These are phyloP conservation scores for Prunus padus DNA, from an alignment of 306 rosid species.

Conservation along the genomic window DNA sequence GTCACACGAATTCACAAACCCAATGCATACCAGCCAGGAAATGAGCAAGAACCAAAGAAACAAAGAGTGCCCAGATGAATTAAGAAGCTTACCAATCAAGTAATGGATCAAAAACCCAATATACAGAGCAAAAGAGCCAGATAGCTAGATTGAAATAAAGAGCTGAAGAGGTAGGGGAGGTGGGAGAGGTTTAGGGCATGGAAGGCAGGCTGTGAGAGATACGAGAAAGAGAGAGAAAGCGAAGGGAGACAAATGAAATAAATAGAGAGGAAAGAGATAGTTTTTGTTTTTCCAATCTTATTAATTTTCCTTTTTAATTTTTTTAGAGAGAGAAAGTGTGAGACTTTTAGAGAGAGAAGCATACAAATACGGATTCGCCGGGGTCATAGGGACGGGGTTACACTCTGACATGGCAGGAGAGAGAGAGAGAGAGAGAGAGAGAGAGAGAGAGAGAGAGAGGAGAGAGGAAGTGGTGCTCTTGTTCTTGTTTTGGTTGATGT, in stretches of 20 bases:
- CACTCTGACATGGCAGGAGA: slow-evolving; percentile 92
- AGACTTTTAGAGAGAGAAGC: slow-evolving; percentile 29
- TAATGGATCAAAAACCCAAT: slow-evolving; percentile 52
- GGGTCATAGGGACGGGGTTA: slow-evolving; percentile 87
- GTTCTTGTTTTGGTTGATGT: slow-evolving; percentile 26
- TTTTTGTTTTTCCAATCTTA: slow-evolving; percentile 28
- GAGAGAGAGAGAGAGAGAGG: background rate
- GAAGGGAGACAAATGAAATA: slow-evolving; percentile 48
- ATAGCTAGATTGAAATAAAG: slow-evolving; percentile 30
- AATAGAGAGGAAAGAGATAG: slow-evolving; percentile 45
- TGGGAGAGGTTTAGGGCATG: slow-evolving; percentile 66
- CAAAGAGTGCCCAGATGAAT: slow-evolving; percentile 33
- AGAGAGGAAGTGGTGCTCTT: slow-evolving; percentile 6
- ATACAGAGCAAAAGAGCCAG: slow-evolving; percentile 32
- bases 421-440: slow-evolving; percentile 33
- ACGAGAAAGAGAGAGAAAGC: slow-evolving; percentile 56
- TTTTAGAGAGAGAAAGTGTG: slow-evolving; percentile 44
- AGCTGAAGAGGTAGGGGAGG: slow-evolving; percentile 22
- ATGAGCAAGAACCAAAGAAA: slow-evolving; percentile 20
- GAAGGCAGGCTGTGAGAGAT: slow-evolving; percentile 43
- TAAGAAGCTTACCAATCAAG: slow-evolving; percentile 48
- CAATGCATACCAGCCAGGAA: slow-evolving; percentile 31
- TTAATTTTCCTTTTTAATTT: slow-evolving; percentile 29
- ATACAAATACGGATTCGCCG: slow-evolving; percentile 86
- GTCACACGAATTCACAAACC: slow-evolving; percentile 27